phyloP scores from a whole-genome alignment of 2,329 filamentous ascomycete genomes.

The Stagonosporopsis cucurbitacearum region DNA sequence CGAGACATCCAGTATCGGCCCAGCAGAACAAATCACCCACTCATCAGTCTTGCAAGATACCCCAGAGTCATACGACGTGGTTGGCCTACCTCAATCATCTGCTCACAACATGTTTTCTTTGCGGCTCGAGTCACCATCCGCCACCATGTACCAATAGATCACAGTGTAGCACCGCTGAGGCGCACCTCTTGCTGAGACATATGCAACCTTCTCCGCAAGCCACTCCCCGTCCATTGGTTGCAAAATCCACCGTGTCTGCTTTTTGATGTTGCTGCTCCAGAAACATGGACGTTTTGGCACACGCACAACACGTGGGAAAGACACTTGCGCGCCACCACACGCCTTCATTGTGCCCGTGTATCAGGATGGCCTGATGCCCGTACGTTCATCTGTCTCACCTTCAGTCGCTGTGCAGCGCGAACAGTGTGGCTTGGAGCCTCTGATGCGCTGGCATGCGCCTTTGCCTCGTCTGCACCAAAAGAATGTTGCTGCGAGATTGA shows the following conservation, averaged over 20 bases:
- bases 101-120: not conserved
- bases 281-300: constrained; percentile 8
- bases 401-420: constrained; percentile 9
- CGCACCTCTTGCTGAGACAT: constrained; percentile 5
- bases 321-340: constrained; percentile 15
- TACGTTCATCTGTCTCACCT: not conserved
- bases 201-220: constrained; percentile 14
- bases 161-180: constrained; percentile 13
- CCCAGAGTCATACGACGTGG: not conserved
- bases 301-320: constrained; percentile 16
- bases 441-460: constrained; percentile 5
- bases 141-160: constrained; percentile 4
- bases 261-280: not conserved
- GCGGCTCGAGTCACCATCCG: not conserved
- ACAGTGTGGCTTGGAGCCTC: not conserved
- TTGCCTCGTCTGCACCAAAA: not conserved
- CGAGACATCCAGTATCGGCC: not conserved
- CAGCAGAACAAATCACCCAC: not conserved
- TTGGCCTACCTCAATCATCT: not conserved
- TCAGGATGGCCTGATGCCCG: constrained; percentile 10
- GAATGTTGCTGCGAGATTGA: not conserved
- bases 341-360: constrained; percentile 9
- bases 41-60: not conserved
- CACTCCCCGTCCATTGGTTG: constrained; percentile 4
- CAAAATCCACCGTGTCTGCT: not conserved